A percentile compares a stretch with the other conserved stretches of the same genome.
Conservation (phyloP, 2,329 filamentous ascomycete genomes). For the Talaromyces atroroseus region DNA sequence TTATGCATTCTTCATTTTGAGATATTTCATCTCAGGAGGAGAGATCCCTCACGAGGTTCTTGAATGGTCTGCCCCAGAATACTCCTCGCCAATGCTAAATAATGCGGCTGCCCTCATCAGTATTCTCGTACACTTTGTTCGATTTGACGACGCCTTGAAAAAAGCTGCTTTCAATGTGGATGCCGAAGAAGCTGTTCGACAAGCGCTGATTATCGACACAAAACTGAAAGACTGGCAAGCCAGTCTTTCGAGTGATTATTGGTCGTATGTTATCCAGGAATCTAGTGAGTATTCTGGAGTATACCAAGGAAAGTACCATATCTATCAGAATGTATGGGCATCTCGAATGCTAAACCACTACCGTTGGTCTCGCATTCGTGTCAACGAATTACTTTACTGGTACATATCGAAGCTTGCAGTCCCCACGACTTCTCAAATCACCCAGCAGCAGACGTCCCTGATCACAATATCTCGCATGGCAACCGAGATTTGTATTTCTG, state of each 20-base stretch:
- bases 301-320: constrained; percentile 19
- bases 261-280: constrained; percentile 14
- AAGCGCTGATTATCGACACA: constrained; percentile 14
- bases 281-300: constrained; percentile 13
- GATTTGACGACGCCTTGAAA: not conserved
- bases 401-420: constrained; percentile 8
- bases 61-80: not conserved
- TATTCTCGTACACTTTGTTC: constrained; percentile 5
- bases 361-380: constrained; percentile 18
- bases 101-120: constrained; percentile 16
- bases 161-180: not conserved
- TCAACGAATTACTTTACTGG: constrained; percentile 20
- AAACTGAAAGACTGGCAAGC: constrained; percentile 19
- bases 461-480: constrained; percentile 17
- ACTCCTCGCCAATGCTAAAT: constrained; percentile 15
- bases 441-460: constrained; percentile 17
- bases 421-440: constrained; percentile 5
- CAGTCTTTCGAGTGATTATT: constrained; percentile 14
- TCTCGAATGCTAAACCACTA: constrained; percentile 20
- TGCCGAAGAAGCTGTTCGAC: not conserved
- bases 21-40: not conserved
- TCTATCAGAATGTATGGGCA: constrained; percentile 21
- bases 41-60: not conserved
- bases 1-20: not conserved
- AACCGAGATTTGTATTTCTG: constrained; percentile 18